These are phyloP conservation scores for Laburnicola sp. DNA, from an alignment of 2,329 filamentous ascomycete species.

Conservation along the genomic window DNA sequence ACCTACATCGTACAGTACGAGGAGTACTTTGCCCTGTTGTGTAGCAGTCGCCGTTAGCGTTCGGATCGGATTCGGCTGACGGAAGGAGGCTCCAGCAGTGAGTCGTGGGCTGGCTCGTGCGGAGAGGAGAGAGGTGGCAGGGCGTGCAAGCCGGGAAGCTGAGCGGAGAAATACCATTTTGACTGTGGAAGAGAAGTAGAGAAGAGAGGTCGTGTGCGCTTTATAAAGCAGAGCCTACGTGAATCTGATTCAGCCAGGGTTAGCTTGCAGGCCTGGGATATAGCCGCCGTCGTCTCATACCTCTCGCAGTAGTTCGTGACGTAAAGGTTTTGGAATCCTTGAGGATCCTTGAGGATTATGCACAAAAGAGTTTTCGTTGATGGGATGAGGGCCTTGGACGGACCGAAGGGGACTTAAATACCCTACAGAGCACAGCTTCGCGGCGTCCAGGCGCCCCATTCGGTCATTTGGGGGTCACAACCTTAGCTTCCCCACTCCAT, in stretches of 20 bases:
- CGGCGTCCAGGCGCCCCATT: constrained; percentile 19
- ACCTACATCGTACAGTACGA: constrained; percentile 88
- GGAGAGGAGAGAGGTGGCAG: constrained; percentile 57
- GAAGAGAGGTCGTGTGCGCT: constrained; percentile 21
- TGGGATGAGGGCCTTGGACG: constrained; percentile 23
- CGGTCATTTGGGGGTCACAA: constrained; percentile 27
- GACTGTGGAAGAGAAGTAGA: constrained; percentile 25
- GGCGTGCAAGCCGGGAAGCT: constrained; percentile 60
- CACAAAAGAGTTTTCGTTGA: constrained; percentile 18
- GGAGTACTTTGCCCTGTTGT: constrained; percentile 91
- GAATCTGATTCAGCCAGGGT: constrained; percentile 33
- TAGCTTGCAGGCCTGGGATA: constrained; percentile 21
- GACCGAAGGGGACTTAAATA: constrained; percentile 38
- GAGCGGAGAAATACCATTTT: constrained; percentile 66
- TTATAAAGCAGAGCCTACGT: constrained; percentile 31
- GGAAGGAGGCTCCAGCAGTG: constrained; percentile 49
- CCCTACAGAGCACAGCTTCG: constrained; percentile 21
- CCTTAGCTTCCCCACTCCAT: constrained; percentile 41
- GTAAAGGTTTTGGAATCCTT: constrained; percentile 16
- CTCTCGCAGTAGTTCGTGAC: constrained; percentile 30
- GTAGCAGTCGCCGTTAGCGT: constrained; percentile 66
- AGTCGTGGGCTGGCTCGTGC: constrained; percentile 47
- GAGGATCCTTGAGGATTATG: constrained; percentile 15
- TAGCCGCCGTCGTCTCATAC: constrained; percentile 31
- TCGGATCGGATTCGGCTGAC: constrained; percentile 57